Base-by-base conservation (phyloP, 306 rosid genomes). In the Prunus mira region DNA sequence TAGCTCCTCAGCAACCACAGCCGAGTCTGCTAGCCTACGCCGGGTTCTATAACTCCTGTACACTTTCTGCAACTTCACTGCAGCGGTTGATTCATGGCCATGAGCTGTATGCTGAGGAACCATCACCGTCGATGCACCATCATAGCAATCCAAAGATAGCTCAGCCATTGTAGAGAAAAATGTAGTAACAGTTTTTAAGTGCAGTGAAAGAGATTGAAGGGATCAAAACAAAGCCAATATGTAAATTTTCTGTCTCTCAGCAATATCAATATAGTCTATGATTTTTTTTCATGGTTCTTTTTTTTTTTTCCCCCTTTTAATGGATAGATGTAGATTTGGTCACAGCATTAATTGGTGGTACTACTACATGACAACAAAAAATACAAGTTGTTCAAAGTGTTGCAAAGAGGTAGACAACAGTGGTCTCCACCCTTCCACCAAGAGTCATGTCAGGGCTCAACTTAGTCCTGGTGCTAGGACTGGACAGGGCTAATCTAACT, bases 51-150 rank as follows among this genome's bases (percentile, higher is more conserved):
- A 85, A 61, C 88, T 85, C 43, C 82, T 72, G 67, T 82, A 85
- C 55, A 85, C 88, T 65, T 85, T 85, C 79, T 85, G 86, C 82
- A 85, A 55, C 72, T 73, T 85, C 80, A 85, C 80, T 19, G 88
- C 88, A 28, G 88, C 86, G 10, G 30, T 69, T 12, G 80, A 58
- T 18, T 34, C 77, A 19, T 30, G 19, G 24, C 45, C 58, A 14
- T 9, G 34, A 24, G 5, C 12, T 68, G 47, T 9, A 3, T 41
- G 25, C 46, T 50, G 66, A 67, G 75, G 51, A 80, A 27, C 55
- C 72, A 5, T 30, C 25, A 8, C 65, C 18, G 17, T 28, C 17
- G 73, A 62, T 71, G n/a, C 67, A 9, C 9, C 13, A 13, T 24
- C 61, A 15, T 25, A 13, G 51, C 24, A 27, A 49, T 51, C 66